Percentiles rank a stretch among this genome's conserved stretches.
Conservation (phyloP, 1,139 yeast species). For the Blastobotrys capitulatus region DNA sequence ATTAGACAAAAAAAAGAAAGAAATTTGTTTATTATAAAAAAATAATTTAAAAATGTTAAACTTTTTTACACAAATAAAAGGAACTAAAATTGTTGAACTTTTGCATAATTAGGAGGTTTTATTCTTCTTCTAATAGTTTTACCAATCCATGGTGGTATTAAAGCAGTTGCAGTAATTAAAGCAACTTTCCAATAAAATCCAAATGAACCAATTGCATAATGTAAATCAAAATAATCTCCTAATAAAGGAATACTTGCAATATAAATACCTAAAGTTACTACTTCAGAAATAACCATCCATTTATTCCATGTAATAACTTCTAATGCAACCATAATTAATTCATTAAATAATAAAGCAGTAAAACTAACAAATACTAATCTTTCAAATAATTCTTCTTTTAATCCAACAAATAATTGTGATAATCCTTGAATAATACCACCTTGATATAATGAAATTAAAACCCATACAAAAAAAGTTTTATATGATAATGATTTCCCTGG, state of each 20-base stretch:
- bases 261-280: constrained; percentile 63
- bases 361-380: constrained; percentile 81
- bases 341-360: constrained; percentile 75
- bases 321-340: constrained; percentile 87
- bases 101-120: constrained; percentile 96
- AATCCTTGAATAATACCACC: constrained; percentile 75
- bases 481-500: constrained; percentile 82
- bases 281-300: constrained; percentile 66
- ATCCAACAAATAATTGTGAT: constrained; percentile 68
- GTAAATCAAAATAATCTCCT: constrained; percentile 74
- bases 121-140: constrained; percentile 68
- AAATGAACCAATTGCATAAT: constrained; percentile 50
- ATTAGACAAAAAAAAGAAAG: no score
- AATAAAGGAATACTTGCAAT: constrained; percentile 76
- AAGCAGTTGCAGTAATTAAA: constrained; percentile 60
- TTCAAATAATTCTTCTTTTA: constrained; percentile 50
- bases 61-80: no score
- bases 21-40: no score
- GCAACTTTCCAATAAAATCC: constrained; percentile 63
- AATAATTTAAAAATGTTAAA: neutral
- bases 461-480: constrained; percentile 89
- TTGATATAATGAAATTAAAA: constrained; percentile 77
- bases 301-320: constrained; percentile 89
- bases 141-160: constrained; percentile 86
- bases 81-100: constrained; percentile 79